A percentile compares a stretch with the other conserved stretches of the same genome.
phyloP scores from a whole-genome alignment of 495 filamentous ascomycete genomes.

The Viridothelium virens region DNA sequence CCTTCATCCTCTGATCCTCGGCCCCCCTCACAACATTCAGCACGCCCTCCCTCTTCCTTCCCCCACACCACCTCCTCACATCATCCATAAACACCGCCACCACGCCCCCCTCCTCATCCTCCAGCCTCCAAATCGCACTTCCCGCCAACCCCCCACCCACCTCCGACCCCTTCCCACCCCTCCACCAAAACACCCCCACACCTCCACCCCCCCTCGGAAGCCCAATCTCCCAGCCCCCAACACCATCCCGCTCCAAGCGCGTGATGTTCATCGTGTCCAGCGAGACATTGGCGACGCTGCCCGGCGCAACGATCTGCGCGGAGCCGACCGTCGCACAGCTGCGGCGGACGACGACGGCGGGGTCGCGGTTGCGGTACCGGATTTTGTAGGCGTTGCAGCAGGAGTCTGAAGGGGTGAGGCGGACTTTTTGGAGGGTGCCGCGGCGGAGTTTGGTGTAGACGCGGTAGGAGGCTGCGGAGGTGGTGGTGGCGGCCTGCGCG shows the following conservation, averaged over 20 bases:
- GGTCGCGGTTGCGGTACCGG: neutral
- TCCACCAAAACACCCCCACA: neutral
- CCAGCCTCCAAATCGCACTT: neutral
- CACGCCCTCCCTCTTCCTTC: neutral
- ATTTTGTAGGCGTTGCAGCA: constrained; percentile 1
- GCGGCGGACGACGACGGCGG: neutral
- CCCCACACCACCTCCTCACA: neutral
- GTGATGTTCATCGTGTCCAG: neutral
- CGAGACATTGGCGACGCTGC: neutral
- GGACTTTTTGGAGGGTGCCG: neutral
- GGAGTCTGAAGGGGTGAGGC: neutral
- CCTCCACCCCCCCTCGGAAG: neutral
- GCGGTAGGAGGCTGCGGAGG: constrained; percentile 3
- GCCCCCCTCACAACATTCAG: neutral
- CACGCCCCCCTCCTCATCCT: neutral
- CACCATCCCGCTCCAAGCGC: neutral
- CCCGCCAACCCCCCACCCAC: neutral
- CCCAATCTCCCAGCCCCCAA: neutral
- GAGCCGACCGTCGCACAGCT: neutral
- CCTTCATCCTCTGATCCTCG: neutral
- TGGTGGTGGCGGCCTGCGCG: neutral
- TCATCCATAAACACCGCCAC: constrained; percentile 11
- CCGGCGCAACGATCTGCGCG: neutral
- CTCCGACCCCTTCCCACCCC: neutral
- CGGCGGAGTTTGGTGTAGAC: neutral